A percentile compares a stretch with the other conserved stretches of the same genome.
These are phyloP conservation scores for Cardiospermum halicacabum DNA, from an alignment of 345 rosid species.

Conservation along the genomic window DNA sequence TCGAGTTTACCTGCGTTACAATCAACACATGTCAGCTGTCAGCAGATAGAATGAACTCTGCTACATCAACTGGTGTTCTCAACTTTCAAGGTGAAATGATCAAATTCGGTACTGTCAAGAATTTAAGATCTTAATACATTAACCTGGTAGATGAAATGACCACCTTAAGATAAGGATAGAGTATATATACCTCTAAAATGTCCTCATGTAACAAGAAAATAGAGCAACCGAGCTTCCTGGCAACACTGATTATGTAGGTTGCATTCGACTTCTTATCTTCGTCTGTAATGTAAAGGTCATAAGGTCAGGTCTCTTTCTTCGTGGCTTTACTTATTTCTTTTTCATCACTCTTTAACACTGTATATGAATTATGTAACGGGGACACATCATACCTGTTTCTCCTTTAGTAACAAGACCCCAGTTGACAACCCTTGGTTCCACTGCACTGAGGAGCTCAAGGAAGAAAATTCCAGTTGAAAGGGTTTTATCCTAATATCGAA, in stretches of 20 bases:
- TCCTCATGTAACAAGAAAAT: slow-evolving; percentile 98
- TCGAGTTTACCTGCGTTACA: slow-evolving; percentile 74
- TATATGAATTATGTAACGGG: not conserved
- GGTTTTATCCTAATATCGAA: slow-evolving; percentile 57
- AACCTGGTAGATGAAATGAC: not conserved
- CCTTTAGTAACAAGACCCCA: slow-evolving; percentile 85
- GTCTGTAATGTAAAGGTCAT: slow-evolving; percentile 46
- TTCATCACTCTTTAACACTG: too few species aligned
- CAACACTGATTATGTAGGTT: slow-evolving; percentile 93
- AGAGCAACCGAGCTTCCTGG: slow-evolving; percentile 96
- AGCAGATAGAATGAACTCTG: not conserved
- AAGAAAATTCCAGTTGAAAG: slow-evolving; percentile 80
- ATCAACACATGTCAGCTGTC: not conserved
- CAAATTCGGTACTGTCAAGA: not conserved
- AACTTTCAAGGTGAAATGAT: not conserved
- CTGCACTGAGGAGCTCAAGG: slow-evolving; percentile 83
- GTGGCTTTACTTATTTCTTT: too few species aligned
- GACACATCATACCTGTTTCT: slow-evolving; percentile 75
- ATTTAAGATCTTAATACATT: not conserved
- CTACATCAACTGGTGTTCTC: not conserved
- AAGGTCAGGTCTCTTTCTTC: slow-evolving; percentile 2
- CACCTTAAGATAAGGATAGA: not conserved
- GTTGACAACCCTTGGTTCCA: slow-evolving; percentile 93
- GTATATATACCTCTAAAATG: slow-evolving; percentile 69
- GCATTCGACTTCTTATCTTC: slow-evolving; percentile 96